Evolutionary conservation across 2,329 filamentous ascomycete genomes (phyloP), one percentile per base, ranked within the genome.

Genomic region (Cercospora berteroae): DNA sequence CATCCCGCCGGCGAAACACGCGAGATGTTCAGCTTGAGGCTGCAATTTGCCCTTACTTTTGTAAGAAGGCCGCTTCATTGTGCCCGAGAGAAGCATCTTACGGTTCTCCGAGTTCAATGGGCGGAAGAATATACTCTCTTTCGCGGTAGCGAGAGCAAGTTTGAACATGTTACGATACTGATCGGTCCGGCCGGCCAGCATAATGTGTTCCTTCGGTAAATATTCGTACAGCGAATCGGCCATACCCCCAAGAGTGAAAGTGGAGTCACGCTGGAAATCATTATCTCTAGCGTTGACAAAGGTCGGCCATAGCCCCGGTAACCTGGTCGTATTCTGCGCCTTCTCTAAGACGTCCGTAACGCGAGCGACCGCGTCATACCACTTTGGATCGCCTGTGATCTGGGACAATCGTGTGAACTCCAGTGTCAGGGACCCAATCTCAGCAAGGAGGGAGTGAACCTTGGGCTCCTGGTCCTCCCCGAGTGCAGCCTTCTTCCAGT

Each of bases 1-100:
- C 82, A 90, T 89, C 5, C 90, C 90, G 5, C 90, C 90, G 3
- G 86, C 82, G 74, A 91, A 94, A 77, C 90, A 93, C 3, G 85
- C 85, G 2, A 92, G 80, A 75, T 72, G 71, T 48, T 72, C 71
- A 7, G 65, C 71, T 36, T 67, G 64, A 18, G 71, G 71, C 29
- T 66, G 52, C 12, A 72, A 66, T 44, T 67, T 67, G 50, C 62
- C 64, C n/a, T 65, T 68, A 8, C 50, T 67, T 10, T 65, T 18
- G 23, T 60, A 67, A 13, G 61, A 63, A 8, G 9, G 20, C 18
- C 65, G 60, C 60, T 66, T 69, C 55, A 67, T 69, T 23, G 69
- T 72, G 23, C 71, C 71, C 12, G 69, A 62, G 13, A 72, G 50
- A 48, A 72, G 67, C 64, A 72, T 66, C 33, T 70, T 70, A 55